Evolutionary conservation across 1,284 basidiomycete genomes (phyloP), one percentile per base, ranked within the genome.

Genomic region (Hortiboletus rubellus): DNA sequence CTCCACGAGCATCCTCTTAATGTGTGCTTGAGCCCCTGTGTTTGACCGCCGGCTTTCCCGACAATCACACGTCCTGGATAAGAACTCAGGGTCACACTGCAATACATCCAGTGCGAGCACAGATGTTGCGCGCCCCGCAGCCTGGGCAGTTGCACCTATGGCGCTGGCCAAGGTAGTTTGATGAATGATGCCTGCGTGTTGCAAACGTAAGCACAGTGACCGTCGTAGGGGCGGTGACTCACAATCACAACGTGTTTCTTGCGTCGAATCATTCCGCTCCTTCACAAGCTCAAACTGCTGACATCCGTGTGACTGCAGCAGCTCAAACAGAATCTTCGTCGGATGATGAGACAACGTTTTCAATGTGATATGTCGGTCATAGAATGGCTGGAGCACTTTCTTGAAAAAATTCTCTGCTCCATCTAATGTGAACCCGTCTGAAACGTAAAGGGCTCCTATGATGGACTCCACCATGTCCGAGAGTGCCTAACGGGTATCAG

Each of bases 401-500:
- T 85, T 78, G 71, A 89, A 93, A 64, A 93, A 79, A 0, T 72
- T 74, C 62, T 88, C 81, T 38, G 78, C 79, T 6, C 86, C 85
- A 50, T 76, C 71, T 34, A 80, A 79, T 12, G 81, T 79, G 71
- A 86, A 89, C 54, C 80, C 77, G 64, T 91, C 87, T n/a, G 85
- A 87, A 57, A 91, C 79, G 69, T 86, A 89, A 45, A 91, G 74
- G 14, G 88, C 89, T 5, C 89, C 90, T 27, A 91, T 76, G 45
- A 90, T 76, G 7, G 90, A 85, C 69, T 93, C 91, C 27, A 93
- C 78, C 24, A 91, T 77, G 69, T 92, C 90, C 7, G 88, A 88
- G 18, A 92, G 76, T 14, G 78, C 80, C 90, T 90, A 66, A 24
- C 50, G 30, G 18, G 18, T 31, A 48, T 72, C 24, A 72, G 58